Evolutionary conservation across 1,284 basidiomycete species (phyloP).

Genomic region (Singerocomus rubriflavus): DNA sequence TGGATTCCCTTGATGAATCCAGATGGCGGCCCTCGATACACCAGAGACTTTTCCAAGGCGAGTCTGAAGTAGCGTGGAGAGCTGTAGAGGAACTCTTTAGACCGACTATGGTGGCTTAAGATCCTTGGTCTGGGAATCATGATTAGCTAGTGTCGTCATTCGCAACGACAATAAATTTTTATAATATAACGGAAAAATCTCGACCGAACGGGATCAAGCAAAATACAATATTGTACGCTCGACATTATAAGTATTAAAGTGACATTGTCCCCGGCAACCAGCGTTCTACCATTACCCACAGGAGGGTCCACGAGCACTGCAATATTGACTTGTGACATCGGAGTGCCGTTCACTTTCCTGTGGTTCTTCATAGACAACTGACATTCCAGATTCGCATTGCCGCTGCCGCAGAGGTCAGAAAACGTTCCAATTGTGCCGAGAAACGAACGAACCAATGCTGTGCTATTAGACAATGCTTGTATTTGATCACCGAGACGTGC

Average conservation of each 20-base stretch:
- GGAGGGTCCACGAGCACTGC: no score
- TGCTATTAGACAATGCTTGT: not conserved
- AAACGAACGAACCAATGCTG: conserved; percentile 2
- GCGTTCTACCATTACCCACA: no score
- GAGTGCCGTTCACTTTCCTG: not conserved
- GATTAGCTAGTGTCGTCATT: not conserved
- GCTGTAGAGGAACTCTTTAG: conserved; percentile 14
- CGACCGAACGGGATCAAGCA: no score
- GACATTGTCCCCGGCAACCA: no score
- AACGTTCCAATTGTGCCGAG: not conserved
- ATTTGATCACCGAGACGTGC: conserved; percentile 14
- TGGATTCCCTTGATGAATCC: not conserved
- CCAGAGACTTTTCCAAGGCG: conserved; percentile 8
- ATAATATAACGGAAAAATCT: no score
- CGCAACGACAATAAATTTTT: no score
- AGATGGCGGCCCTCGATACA: conserved; percentile 11
- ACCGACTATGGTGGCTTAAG: not conserved
- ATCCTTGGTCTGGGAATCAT: not conserved
- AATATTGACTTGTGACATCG: not conserved
- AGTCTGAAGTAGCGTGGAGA: conserved; percentile 15
- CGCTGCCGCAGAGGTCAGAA: conserved; percentile 8
- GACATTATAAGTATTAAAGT: no score
- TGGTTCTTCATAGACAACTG: not conserved
- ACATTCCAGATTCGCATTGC: conserved; percentile 12
- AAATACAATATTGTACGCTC: no score